A percentile compares a stretch with the other conserved stretches of the same genome.
Conservation (phyloP, 768 basidiomycete genomes). For the Glaciozyma antarctica region DNA sequence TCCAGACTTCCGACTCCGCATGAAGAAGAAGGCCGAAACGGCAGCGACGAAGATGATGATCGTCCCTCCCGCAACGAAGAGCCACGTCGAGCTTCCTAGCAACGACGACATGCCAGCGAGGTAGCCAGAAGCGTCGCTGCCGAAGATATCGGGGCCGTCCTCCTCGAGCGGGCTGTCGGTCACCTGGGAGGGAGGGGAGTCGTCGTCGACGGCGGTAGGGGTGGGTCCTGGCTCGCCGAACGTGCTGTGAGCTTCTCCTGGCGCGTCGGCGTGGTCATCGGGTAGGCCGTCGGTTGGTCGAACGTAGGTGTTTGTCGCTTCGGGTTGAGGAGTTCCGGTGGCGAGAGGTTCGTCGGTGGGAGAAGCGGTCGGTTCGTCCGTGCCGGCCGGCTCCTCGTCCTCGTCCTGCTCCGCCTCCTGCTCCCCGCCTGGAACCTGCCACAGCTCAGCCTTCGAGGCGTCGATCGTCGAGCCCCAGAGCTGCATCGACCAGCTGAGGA, state of each 20-base stretch:
- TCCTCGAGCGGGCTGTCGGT: conserved; percentile 15
- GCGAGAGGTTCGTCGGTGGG: background rate
- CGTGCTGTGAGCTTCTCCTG: conserved; percentile 63
- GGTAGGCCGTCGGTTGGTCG: conserved; percentile 85
- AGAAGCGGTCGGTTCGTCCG: background rate
- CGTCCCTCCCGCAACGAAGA: conserved; percentile 73
- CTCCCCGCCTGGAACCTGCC: conserved; percentile 23
- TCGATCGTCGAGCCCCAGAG: conserved; percentile 86
- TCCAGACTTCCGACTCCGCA: conserved; percentile 44
- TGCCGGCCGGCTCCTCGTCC: conserved; percentile 3
- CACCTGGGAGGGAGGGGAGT: conserved; percentile 47
- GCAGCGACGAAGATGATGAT: conserved; percentile 65
- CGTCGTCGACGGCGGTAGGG: background rate
- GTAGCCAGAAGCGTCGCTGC: conserved; percentile 45
- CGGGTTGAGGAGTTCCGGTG: background rate
- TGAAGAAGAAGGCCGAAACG: conserved; percentile 68
- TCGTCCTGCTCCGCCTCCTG: conserved; percentile 8
- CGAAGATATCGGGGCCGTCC: conserved; percentile 20
- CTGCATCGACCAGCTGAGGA: conserved; percentile 84
- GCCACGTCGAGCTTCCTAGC: conserved; percentile 71
- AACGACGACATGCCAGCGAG: conserved; percentile 68
- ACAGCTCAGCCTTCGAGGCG: conserved; percentile 49
- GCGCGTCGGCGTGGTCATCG: conserved; percentile 67
- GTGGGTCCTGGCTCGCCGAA: conserved; percentile 65
- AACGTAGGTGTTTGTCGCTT: conserved; percentile 52